Evolutionary conservation across 2,329 filamentous ascomycete genomes (phyloP).

Genomic region (Penicillium sp.): DNA sequence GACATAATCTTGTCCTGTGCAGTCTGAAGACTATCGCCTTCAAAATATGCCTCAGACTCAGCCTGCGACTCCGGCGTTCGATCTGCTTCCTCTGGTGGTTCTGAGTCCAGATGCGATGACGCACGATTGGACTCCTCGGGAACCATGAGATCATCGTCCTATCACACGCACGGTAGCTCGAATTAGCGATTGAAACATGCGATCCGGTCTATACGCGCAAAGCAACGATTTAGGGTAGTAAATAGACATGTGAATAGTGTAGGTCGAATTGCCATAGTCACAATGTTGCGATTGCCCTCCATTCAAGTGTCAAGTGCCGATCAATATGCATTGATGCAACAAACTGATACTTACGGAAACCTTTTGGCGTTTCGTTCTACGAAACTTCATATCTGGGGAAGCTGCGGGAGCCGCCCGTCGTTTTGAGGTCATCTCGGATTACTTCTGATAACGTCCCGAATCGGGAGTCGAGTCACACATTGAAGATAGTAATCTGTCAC

Average conservation of each 20-base stretch:
- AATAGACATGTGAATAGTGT: neutral
- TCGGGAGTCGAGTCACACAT: neutral
- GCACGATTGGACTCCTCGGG: slow-evolving; percentile 24
- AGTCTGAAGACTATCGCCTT: slow-evolving; percentile 74
- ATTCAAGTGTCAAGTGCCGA: neutral
- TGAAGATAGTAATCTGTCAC: neutral
- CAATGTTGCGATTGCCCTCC: neutral
- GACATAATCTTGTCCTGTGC: slow-evolving; percentile 83
- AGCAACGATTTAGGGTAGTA: neutral
- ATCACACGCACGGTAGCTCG: neutral
- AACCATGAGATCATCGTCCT: slow-evolving; percentile 22
- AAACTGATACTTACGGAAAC: slow-evolving; percentile 53
- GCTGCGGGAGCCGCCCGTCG: slow-evolving; percentile 54
- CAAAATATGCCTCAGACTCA: slow-evolving; percentile 61
- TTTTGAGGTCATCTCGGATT: slow-evolving; percentile 47
- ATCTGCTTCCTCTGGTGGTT: slow-evolving; percentile 28
- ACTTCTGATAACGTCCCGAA: neutral
- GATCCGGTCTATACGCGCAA: neutral
- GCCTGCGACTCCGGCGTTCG: slow-evolving; percentile 30
- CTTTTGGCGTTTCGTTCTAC: slow-evolving; percentile 58
- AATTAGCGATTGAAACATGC: neutral
- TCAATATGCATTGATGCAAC: neutral
- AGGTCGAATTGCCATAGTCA: neutral
- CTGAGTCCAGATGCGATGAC: slow-evolving; percentile 23
- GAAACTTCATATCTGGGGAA: slow-evolving; percentile 53